Percentiles rank a stretch among this genome's conserved stretches.
Evolutionary conservation across 2,329 filamentous ascomycete species (phyloP).

Genomic region (Colletotrichum aenigma): DNA sequence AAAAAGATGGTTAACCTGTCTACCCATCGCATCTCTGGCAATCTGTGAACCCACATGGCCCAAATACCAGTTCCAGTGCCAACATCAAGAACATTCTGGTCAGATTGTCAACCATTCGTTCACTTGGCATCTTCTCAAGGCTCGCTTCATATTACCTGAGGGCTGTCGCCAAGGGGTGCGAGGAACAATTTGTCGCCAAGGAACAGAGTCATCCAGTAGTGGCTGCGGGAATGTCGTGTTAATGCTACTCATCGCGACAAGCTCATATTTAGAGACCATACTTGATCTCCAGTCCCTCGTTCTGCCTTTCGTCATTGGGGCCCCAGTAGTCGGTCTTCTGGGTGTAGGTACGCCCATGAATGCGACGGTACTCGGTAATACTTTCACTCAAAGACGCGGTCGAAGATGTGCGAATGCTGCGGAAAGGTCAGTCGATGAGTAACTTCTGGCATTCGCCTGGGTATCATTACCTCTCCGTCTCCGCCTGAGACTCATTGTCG

Average conservation of each 20-base stretch:
- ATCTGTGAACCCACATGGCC: slow-evolving; percentile 35
- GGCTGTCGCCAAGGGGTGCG: slow-evolving; percentile 35
- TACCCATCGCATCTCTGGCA: too few species aligned
- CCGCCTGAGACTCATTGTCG: neutral
- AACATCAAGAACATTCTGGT: slow-evolving; percentile 38
- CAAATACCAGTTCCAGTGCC: slow-evolving; percentile 49
- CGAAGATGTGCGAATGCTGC: too few species aligned
- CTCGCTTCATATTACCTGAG: slow-evolving; percentile 5
- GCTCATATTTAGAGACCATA: neutral
- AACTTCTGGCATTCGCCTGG: too few species aligned
- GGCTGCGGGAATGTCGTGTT: too few species aligned
- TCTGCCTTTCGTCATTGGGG: neutral
- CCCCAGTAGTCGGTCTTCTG: neutral
- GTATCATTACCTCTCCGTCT: neutral
- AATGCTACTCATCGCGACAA: too few species aligned
- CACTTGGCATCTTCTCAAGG: too few species aligned
- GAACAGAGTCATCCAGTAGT: slow-evolving; percentile 24
- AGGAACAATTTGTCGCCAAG: slow-evolving; percentile 38
- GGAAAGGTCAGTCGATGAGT: too few species aligned
- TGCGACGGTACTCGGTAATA: neutral
- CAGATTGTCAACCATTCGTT: too few species aligned
- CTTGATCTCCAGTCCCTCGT: neutral
- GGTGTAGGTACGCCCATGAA: neutral
- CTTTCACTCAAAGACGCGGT: neutral
- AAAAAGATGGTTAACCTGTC: too few species aligned